Percentiles rank a stretch among this genome's conserved stretches.
Conservation (phyloP, 192 early-diverging fungal genomes). For the Phycomyces nitens region DNA sequence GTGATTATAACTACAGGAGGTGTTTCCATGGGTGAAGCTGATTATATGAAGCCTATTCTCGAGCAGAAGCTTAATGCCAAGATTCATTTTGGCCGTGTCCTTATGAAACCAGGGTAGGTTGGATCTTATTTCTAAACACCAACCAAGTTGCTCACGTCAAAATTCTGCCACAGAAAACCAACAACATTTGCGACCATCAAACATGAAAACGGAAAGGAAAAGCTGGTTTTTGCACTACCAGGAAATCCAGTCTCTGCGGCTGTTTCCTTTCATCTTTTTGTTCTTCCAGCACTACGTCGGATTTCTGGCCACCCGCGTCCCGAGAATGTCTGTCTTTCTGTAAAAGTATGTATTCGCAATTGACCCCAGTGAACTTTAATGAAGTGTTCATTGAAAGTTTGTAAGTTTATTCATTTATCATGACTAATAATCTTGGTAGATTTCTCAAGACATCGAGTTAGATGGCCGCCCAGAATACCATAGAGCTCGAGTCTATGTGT, state of each 20-base stretch:
- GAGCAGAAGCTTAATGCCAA: slow-evolving; percentile 72
- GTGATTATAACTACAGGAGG: slow-evolving; percentile 91
- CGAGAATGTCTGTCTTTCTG: slow-evolving; percentile 48
- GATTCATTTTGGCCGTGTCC: slow-evolving; percentile 88
- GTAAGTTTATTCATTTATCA: not conserved
- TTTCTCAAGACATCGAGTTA: slow-evolving; percentile 49
- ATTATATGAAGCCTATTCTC: slow-evolving; percentile 84
- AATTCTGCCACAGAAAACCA: slow-evolving; percentile 64
- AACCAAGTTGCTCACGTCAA: not conserved
- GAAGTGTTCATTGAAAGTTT: not conserved
- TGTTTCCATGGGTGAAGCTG: slow-evolving; percentile 97
- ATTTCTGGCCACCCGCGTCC: slow-evolving; percentile 64
- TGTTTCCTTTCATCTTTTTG: slow-evolving; percentile 90
- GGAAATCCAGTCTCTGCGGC: slow-evolving; percentile 93
- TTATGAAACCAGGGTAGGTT: slow-evolving; percentile 82
- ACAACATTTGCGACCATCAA: slow-evolving; percentile 86
- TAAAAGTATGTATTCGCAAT: slow-evolving; percentile 50
- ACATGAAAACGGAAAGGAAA: slow-evolving; percentile 30
- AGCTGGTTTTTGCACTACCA: slow-evolving; percentile 84
- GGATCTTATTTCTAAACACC: not conserved
- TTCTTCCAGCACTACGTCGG: slow-evolving; percentile 76
- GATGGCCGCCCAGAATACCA: slow-evolving; percentile 72
- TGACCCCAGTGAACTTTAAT: not conserved
- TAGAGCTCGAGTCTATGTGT: slow-evolving; percentile 38
- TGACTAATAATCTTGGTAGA: slow-evolving; percentile 25